A percentile compares a stretch with the other conserved stretches of the same genome.
phyloP scores from a whole-genome alignment of 495 filamentous ascomycete species.

The Tuber aestivum region DNA sequence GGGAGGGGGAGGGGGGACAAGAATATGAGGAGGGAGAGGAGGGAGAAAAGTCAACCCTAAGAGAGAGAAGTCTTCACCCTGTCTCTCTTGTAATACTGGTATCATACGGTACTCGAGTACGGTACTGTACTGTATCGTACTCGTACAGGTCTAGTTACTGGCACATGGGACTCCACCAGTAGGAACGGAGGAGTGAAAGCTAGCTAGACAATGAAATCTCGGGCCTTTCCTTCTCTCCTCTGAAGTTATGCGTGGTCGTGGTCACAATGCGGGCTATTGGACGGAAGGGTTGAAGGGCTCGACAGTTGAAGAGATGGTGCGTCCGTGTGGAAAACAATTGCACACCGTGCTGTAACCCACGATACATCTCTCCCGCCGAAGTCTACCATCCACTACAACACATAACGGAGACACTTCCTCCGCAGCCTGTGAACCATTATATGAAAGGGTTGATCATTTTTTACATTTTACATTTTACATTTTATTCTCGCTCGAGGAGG shows the following conservation, averaged over 20 bases:
- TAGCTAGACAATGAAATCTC: background rate
- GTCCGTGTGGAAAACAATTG: background rate
- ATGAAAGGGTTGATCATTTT: background rate
- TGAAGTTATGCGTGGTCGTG: background rate
- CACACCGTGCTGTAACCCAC: background rate
- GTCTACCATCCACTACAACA: too few relatives aligned
- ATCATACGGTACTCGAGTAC: background rate
- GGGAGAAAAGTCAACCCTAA: background rate
- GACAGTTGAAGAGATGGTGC: background rate
- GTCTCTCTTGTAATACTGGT: background rate
- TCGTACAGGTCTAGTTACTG: too few relatives aligned
- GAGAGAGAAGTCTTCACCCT: background rate
- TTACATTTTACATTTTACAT: background rate
- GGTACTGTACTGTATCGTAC: too few relatives aligned
- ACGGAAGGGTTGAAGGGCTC: background rate
- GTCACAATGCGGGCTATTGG: background rate
- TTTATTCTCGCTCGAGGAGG: background rate
- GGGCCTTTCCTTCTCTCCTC: background rate
- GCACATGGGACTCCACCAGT: background rate
- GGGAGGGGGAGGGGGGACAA: background rate
- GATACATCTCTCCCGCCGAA: background rate
- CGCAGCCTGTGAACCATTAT: background rate
- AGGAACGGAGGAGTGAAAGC: background rate
- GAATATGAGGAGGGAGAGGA: background rate
- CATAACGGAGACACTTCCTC: background rate